Evolutionary conservation across 306 rosid species (phyloP), one percentile per base, ranked within the genome.

Genomic region (Dicorynia guianensis): DNA sequence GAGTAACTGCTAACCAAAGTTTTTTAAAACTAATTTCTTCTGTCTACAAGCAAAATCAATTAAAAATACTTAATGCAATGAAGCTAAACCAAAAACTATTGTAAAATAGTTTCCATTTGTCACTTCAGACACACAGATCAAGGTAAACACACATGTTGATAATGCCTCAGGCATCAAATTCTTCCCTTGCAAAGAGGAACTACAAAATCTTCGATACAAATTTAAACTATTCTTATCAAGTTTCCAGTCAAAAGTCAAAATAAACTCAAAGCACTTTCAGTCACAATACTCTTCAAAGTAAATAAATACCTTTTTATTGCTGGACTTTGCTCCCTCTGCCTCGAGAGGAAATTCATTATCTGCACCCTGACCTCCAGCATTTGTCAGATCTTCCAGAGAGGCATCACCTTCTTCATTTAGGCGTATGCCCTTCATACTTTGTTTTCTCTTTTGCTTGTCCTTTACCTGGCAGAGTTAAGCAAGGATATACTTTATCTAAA

Each of bases 391-490:
- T 82, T 95, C 97, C 77, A 95, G 81, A 12, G 93, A 92, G 40
- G 96, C 99, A 77, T 87, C 97, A 33, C 97, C 99, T 15, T 95
- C 98, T 78, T 90, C 99, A 82, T 90, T 91, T 73, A 95, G 79
- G 50, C 87, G 73, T 71, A 95, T 92, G 76, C 91, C 97, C 86
- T 85, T 94, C 52, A 79, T 72, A 40, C 83, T 58, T 74, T 82
- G 91, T 82, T 89, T 95, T 81, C 83, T 95, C 88, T 87, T 90
- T 76, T 92, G 96, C 82, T 82, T 92, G 82, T 92, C 97, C 85
- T 88, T 90, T 50, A 30, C 92, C 97, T 95, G 89, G 69, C 60
- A 82, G 69, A 57, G 67, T 49, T 61, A 79, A 20, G 52, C 11
- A 4, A 76, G 8, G 39, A 34, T 75, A 68, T 62, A 72, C 17